These are phyloP conservation scores for Sarcocystis neurona DNA, from an alignment of 169 alveolate genomes.

Conservation along the genomic window DNA sequence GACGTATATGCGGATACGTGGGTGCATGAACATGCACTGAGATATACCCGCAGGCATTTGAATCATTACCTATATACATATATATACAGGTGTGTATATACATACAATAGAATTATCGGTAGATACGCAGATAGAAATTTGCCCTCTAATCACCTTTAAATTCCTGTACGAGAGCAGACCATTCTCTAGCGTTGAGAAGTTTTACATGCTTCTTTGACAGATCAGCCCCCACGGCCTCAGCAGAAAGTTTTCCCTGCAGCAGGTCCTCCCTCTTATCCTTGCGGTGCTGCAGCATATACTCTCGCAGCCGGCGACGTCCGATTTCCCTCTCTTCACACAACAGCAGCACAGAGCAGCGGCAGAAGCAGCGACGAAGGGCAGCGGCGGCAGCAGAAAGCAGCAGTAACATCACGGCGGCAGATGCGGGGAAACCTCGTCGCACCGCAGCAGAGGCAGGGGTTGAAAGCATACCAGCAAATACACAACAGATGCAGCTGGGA, in stretches of 20 bases:
- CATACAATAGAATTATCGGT: no score
- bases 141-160: conserved; percentile 8
- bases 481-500: no score
- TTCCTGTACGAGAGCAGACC: conserved; percentile 19
- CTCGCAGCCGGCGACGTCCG: not conserved
- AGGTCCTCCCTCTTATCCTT: not conserved
- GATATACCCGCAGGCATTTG: no score
- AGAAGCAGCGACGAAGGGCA: not conserved
- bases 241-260: not conserved
- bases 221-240: conserved; percentile 8
- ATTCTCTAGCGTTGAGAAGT: not conserved
- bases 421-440: no score
- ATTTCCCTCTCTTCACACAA: not conserved
- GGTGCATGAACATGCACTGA: no score
- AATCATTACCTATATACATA: no score
- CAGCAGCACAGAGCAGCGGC: not conserved
- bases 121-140: not conserved
- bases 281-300: not conserved
- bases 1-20: no score
- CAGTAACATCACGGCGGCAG: no score
- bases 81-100: no score
- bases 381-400: no score
- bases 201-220: not conserved
- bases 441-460: no score
- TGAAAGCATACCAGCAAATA: no score